These are phyloP conservation scores for Apophysomyces ossiformis DNA, from an alignment of 371 early-diverging fungal species.

Conservation along the genomic window DNA sequence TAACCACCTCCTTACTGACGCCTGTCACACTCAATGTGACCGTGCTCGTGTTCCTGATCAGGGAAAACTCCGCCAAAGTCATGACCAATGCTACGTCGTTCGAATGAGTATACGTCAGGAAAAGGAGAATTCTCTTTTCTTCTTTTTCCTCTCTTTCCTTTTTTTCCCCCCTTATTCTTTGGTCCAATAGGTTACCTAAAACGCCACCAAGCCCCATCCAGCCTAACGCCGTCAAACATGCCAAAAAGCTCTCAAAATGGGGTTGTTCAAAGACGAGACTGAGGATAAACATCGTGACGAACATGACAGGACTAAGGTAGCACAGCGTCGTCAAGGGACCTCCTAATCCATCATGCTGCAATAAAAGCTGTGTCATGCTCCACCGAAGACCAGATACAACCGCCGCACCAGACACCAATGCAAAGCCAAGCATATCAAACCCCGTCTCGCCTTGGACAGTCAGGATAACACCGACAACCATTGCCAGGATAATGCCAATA, in stretches of 20 bases:
- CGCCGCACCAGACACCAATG: constrained; percentile 71
- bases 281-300: constrained; percentile 54
- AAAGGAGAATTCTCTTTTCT: not conserved
- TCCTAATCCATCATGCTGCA: constrained; percentile 1
- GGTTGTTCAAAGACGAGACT: constrained; percentile 65
- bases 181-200: constrained; percentile 38
- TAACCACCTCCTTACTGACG: constrained; percentile 74
- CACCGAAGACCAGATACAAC: constrained; percentile 78
- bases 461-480: constrained; percentile 82
- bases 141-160: no score
- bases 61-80: constrained; percentile 80
- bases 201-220: constrained; percentile 76
- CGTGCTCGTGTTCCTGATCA: constrained; percentile 82
- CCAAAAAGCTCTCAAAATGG: constrained; percentile 47
- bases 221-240: constrained; percentile 45
- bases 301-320: constrained; percentile 76
- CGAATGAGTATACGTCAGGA: not conserved
- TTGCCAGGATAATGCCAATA: constrained; percentile 73
- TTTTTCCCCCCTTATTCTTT: no score
- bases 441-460: constrained; percentile 80
- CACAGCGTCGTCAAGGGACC: constrained; percentile 80
- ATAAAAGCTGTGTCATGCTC: constrained; percentile 56
- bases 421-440: constrained; percentile 70
- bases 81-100: constrained; percentile 73
- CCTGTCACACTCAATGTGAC: constrained; percentile 90